Conservation (phyloP, 1,284 basidiomycete genomes). For the Leccinum pachyderme region DNA sequence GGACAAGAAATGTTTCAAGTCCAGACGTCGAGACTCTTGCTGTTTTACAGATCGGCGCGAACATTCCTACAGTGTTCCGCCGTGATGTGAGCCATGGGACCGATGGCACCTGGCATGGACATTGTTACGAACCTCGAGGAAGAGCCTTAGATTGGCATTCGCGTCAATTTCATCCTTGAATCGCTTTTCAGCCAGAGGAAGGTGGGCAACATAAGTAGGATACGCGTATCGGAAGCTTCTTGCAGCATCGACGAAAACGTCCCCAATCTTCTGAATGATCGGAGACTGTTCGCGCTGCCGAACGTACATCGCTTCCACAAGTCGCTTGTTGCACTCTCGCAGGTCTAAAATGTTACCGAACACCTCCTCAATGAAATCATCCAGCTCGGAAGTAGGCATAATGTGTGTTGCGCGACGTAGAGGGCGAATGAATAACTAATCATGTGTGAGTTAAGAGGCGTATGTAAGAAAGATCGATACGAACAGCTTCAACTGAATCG, state of each 20-base stretch:
- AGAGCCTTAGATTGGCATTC: slow-evolving; percentile 81
- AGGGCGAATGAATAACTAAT: slow-evolving; percentile 75
- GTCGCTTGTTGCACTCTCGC: slow-evolving; percentile 74
- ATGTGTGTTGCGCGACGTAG: slow-evolving; percentile 72
- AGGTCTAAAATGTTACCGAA: slow-evolving; percentile 88
- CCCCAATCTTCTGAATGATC: slow-evolving; percentile 84
- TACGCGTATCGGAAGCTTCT: slow-evolving; percentile 88
- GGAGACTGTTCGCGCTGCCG: slow-evolving; percentile 87
- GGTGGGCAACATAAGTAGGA: slow-evolving; percentile 81
- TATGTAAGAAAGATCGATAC: slow-evolving; percentile 15
- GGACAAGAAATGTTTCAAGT: slow-evolving; percentile 85
- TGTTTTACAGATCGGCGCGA: slow-evolving; percentile 60
- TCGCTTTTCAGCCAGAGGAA: slow-evolving; percentile 83
- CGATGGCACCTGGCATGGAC: neutral
- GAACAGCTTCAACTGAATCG: slow-evolving; percentile 74
- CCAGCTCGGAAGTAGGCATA: slow-evolving; percentile 62
- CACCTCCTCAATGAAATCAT: slow-evolving; percentile 82
- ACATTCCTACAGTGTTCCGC: slow-evolving; percentile 40
- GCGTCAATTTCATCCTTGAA: slow-evolving; percentile 82
- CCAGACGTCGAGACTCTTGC: slow-evolving; percentile 74
- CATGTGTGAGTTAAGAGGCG: neutral
- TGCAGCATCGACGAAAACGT: slow-evolving; percentile 86
- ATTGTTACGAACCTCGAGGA: slow-evolving; percentile 74
- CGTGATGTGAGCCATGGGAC: slow-evolving; percentile 7
- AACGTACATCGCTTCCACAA: slow-evolving; percentile 85